Conservation (phyloP, 495 filamentous ascomycete species). For the Xylaria acuta region DNA sequence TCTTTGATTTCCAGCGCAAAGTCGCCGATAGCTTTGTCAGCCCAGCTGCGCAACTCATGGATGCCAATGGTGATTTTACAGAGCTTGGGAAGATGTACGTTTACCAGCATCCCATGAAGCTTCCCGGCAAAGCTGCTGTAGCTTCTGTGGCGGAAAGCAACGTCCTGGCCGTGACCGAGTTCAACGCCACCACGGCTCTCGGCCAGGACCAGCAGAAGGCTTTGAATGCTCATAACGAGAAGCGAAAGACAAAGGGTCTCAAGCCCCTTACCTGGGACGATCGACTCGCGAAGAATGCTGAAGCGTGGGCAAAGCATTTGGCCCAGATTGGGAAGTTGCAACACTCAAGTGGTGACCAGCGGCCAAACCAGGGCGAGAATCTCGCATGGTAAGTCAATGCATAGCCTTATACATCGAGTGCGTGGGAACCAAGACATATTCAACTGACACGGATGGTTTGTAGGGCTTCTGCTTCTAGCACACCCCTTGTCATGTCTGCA, state of each 20-base stretch:
- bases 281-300: constrained; percentile 42
- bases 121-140: constrained; percentile 26
- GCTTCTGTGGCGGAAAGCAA: constrained; percentile 10
- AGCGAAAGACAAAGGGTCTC: constrained; percentile 37
- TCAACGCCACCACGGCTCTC: constrained; percentile 28
- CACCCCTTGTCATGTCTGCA: constrained; percentile 31
- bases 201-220: constrained; percentile 35
- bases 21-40: constrained; percentile 54
- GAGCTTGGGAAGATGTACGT: constrained; percentile 49
- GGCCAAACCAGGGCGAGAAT: constrained; percentile 49
- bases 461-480: constrained; percentile 30
- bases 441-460: background rate
- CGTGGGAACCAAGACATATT: background rate
- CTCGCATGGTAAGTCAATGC: constrained; percentile 41
- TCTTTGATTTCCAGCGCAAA: constrained; percentile 54
- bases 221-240: constrained; percentile 41
- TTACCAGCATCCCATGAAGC: constrained; percentile 36
- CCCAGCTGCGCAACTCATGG: constrained; percentile 55
- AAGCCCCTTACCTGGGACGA: constrained; percentile 43
- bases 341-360: constrained; percentile 40
- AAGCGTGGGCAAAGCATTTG: constrained; percentile 42
- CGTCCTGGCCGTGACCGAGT: constrained; percentile 1
- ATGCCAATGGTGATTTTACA: constrained; percentile 49
- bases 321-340: constrained; percentile 39
- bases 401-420: background rate